These are phyloP conservation scores for Saccharomycopsis vini DNA, from an alignment of 805 yeast species.

Conservation along the genomic window DNA sequence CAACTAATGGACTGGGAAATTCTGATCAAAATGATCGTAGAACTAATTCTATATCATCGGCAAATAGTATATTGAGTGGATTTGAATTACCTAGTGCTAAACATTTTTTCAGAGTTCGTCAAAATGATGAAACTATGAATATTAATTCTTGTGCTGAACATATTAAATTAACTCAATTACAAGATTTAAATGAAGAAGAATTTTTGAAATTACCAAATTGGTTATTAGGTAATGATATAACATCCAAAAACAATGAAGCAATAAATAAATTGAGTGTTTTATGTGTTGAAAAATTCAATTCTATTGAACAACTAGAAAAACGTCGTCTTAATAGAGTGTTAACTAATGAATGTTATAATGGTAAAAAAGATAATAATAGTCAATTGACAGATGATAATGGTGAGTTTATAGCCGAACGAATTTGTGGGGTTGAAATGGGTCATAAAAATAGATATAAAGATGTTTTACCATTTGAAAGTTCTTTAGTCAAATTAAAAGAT, in stretches of 20 bases:
- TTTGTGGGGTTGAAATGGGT: slow-evolving; percentile 76
- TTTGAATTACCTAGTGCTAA: slow-evolving; percentile 42
- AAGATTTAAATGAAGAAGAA: slow-evolving; percentile 20
- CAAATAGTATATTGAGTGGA: slow-evolving; percentile 30
- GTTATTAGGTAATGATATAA: slow-evolving; percentile 28
- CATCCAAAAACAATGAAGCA: neutral
- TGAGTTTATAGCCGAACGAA: slow-evolving; percentile 21
- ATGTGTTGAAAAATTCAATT: slow-evolving; percentile 45
- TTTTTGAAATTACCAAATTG: slow-evolving; percentile 40
- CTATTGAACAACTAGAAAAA: slow-evolving; percentile 62
- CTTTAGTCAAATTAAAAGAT: slow-evolving; percentile 44
- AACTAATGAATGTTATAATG: slow-evolving; percentile 10
- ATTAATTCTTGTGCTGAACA: slow-evolving; percentile 18
- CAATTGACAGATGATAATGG: neutral
- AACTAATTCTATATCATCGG: slow-evolving; percentile 2
- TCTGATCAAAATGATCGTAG: no score
- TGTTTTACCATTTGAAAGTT: slow-evolving; percentile 78
- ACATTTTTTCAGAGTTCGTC: slow-evolving; percentile 37
- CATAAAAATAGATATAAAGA: slow-evolving; percentile 81
- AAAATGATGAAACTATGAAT: slow-evolving; percentile 42
- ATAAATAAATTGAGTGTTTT: neutral
- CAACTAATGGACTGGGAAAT: neutral
- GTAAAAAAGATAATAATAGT: neutral
- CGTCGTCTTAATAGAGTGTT: slow-evolving; percentile 43
- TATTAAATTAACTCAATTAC: slow-evolving; percentile 10